Evolutionary conservation across 768 basidiomycete species (phyloP).

Genomic region (Favolaschia claudopus): DNA sequence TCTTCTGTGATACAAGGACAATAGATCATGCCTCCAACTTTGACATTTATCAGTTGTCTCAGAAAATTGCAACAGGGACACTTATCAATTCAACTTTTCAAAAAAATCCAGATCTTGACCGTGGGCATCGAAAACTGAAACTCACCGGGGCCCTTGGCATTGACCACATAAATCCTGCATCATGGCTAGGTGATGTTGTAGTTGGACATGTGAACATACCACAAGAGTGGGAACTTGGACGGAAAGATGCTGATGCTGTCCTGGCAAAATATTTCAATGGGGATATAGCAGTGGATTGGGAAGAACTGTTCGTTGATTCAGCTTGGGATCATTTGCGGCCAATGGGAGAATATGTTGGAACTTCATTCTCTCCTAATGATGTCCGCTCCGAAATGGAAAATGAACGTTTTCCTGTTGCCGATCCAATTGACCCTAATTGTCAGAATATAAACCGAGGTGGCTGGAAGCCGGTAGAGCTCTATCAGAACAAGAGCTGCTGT

Average conservation of each 20-base stretch:
- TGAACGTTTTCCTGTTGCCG: background rate
- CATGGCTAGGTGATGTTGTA: constrained; percentile 27
- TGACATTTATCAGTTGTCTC: constrained; percentile 30
- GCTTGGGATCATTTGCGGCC: constrained; percentile 21
- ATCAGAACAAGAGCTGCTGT: too few relatives aligned
- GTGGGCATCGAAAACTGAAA: constrained; percentile 28
- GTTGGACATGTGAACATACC: constrained; percentile 24
- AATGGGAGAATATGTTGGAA: constrained; percentile 21
- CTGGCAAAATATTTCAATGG: background rate
- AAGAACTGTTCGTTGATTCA: constrained; percentile 4
- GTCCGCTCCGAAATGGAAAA: constrained; percentile 5
- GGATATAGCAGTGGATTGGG: background rate
- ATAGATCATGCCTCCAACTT: constrained; percentile 33
- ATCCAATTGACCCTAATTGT: background rate
- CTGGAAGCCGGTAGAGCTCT: too few relatives aligned
- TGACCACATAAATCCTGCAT: constrained; percentile 34
- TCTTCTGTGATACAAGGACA: constrained; percentile 32
- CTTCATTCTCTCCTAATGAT: background rate
- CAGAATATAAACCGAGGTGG: too few relatives aligned
- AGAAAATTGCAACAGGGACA: constrained; percentile 28
- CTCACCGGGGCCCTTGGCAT: constrained; percentile 22
- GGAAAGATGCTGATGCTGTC: constrained; percentile 8
- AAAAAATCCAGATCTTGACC: constrained; percentile 31
- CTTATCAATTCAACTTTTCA: constrained; percentile 28
- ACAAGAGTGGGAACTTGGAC: constrained; percentile 10